A percentile compares a stretch with the other conserved stretches of the same genome.
phyloP scores from a whole-genome alignment of 805 yeast genomes.

The Alloascoidea africana region DNA sequence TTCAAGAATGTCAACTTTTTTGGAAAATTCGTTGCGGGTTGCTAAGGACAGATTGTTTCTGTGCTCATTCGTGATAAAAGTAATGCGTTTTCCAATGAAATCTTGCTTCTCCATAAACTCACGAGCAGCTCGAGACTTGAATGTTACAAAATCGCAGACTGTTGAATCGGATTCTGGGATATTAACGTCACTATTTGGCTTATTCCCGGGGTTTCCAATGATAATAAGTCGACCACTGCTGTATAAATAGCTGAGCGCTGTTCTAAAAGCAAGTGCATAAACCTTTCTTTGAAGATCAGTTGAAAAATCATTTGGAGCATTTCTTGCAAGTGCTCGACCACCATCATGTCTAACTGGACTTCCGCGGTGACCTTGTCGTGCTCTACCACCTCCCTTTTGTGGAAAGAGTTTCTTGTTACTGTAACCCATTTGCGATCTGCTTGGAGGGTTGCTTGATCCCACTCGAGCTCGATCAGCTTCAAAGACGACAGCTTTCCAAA shows the following conservation, averaged over 20 bases:
- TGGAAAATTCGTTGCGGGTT: slow-evolving; percentile 28
- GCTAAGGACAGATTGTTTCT: slow-evolving; percentile 47
- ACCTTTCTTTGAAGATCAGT: slow-evolving; percentile 62
- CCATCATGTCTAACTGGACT: slow-evolving; percentile 88
- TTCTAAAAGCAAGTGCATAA: slow-evolving; percentile 61
- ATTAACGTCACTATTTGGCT: too few species aligned
- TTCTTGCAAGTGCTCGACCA: slow-evolving; percentile 77
- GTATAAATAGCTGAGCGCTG: slow-evolving; percentile 73
- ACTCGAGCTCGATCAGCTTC: slow-evolving; percentile 86
- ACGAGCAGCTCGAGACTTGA: slow-evolving; percentile 28
- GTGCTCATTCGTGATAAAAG: slow-evolving; percentile 52
- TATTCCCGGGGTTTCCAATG: slow-evolving; percentile 34
- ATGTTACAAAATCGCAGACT: slow-evolving; percentile 15
- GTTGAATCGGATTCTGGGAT: too few species aligned
- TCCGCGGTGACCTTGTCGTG: slow-evolving; percentile 92
- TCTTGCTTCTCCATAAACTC: slow-evolving; percentile 33
- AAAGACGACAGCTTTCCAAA: slow-evolving; percentile 88
- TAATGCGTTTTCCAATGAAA: slow-evolving; percentile 34
- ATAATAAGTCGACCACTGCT: slow-evolving; percentile 58
- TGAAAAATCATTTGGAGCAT: slow-evolving; percentile 81
- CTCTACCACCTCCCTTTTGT: slow-evolving; percentile 91
- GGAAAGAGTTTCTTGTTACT: slow-evolving; percentile 70
- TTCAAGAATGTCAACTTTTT: slow-evolving; percentile 46
- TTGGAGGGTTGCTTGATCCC: slow-evolving; percentile 76
- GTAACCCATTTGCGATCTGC: slow-evolving; percentile 75